Evolutionary conservation across 192 early-diverging fungal genomes (phyloP).

Genomic region (Coemansia sp.): DNA sequence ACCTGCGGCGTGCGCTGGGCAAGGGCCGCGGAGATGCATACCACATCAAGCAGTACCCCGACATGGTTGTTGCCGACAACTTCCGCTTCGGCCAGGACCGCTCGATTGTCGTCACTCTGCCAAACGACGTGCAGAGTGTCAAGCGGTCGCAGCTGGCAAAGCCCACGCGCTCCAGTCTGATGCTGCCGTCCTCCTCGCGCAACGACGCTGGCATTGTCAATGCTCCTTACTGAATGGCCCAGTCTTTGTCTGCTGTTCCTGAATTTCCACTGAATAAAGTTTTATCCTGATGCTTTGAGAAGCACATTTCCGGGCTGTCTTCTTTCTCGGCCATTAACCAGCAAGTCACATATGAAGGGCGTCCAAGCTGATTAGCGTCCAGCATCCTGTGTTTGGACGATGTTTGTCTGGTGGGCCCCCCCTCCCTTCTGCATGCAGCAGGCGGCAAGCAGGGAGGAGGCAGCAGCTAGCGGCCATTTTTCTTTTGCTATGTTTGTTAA

Average conservation of each 20-base stretch:
- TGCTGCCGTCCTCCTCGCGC: conserved; percentile 17
- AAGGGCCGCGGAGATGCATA: conserved; percentile 78
- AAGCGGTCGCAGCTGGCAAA: conserved; percentile 62
- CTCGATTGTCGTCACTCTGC: conserved; percentile 85
- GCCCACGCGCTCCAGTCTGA: conserved; percentile 57
- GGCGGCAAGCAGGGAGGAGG: no score
- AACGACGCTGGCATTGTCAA: conserved; percentile 28
- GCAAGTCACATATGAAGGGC: background rate
- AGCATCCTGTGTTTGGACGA: no score
- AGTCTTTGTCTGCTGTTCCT: background rate
- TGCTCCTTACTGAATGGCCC: conserved; percentile 18
- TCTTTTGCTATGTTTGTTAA: no score
- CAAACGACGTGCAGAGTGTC: conserved; percentile 73
- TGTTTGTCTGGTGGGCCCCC: no score
- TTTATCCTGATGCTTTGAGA: background rate
- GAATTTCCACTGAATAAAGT: conserved; percentile 6
- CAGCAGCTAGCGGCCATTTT: no score
- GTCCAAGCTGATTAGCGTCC: no score
- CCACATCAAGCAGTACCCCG: conserved; percentile 83
- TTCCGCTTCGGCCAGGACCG: conserved; percentile 83
- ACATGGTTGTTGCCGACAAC: conserved; percentile 87
- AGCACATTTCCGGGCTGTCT: background rate
- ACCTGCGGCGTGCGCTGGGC: conserved; percentile 77
- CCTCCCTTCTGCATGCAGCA: no score
- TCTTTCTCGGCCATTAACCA: background rate